Conservation (phyloP, 257 asterid genomes). For the Nicotiana noctiflora region DNA sequence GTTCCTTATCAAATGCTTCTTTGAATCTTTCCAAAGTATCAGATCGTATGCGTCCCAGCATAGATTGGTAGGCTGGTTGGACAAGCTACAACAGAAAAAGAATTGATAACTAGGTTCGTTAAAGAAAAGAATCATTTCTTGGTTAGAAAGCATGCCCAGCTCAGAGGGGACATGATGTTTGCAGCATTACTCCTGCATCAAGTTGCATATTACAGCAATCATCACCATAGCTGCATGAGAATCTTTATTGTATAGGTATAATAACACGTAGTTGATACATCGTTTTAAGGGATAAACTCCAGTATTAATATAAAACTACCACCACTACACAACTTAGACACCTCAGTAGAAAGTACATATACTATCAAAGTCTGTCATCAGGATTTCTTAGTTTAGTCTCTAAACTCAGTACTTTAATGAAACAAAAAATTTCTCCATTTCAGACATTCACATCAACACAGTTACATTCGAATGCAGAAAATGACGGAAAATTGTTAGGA, state of each 20-base stretch:
- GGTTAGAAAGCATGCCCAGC: not conserved
- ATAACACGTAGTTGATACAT: not conserved
- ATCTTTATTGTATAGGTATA: not conserved
- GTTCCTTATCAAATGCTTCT: slow-evolving; percentile 57
- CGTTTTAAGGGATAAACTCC: not conserved
- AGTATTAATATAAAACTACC: not conserved
- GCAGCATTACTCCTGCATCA: not conserved
- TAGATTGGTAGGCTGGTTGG: slow-evolving; percentile 85
- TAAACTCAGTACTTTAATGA: not conserved
- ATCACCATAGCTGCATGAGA: not conserved
- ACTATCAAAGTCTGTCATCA: not conserved
- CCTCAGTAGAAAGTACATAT: not conserved
- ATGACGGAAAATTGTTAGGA: not conserved
- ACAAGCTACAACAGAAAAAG: slow-evolving; percentile 56
- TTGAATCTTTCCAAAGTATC: slow-evolving; percentile 69
- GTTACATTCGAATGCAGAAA: not conserved
- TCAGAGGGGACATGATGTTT: not conserved
- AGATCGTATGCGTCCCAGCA: slow-evolving; percentile 89
- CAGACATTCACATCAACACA: not conserved
- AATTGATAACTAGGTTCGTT: not conserved
- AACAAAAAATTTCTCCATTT: not conserved
- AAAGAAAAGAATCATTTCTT: not conserved
- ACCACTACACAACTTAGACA: not conserved
- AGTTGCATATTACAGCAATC: not conserved
- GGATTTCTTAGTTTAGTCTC: not conserved